Percentiles rank a stretch among this genome's conserved stretches.
Evolutionary conservation across 805 yeast genomes (phyloP).

Genomic region (Starmerella vitae): DNA sequence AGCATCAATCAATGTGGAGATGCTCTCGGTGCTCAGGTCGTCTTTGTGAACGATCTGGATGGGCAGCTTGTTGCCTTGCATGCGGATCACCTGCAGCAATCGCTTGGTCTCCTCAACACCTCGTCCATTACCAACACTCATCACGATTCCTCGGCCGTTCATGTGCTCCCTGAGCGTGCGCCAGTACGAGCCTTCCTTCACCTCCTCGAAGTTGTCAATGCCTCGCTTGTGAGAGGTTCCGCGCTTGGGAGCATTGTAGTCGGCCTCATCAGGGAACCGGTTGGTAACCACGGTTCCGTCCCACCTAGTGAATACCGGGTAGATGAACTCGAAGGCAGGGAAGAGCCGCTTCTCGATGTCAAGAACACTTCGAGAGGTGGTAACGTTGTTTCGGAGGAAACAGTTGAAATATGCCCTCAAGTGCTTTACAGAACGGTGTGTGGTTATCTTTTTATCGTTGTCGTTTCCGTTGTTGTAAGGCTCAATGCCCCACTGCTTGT

Average conservation of each 20-base stretch:
- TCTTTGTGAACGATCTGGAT: conserved; percentile 2
- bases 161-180: not conserved
- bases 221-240: not conserved
- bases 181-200: not conserved
- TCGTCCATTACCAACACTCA: not conserved
- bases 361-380: not conserved
- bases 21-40: not conserved
- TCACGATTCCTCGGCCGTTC: not conserved
- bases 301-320: not conserved
- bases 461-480: not conserved
- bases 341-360: not conserved
- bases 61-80: conserved; percentile 1
- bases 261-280: not conserved
- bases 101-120: not conserved
- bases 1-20: not conserved
- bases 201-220: not conserved
- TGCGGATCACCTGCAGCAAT: not conserved
- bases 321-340: not conserved
- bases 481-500: not conserved
- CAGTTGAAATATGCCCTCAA: not conserved
- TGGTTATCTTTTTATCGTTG: not conserved
- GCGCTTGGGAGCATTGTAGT: not conserved
- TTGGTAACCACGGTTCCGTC: not conserved
- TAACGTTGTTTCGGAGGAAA: not conserved
- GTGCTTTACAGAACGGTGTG: not conserved